These are phyloP conservation scores for Aegilops sharonensis DNA, from an alignment of 176 grass and related monocot genomes.

Conservation along the genomic window DNA sequence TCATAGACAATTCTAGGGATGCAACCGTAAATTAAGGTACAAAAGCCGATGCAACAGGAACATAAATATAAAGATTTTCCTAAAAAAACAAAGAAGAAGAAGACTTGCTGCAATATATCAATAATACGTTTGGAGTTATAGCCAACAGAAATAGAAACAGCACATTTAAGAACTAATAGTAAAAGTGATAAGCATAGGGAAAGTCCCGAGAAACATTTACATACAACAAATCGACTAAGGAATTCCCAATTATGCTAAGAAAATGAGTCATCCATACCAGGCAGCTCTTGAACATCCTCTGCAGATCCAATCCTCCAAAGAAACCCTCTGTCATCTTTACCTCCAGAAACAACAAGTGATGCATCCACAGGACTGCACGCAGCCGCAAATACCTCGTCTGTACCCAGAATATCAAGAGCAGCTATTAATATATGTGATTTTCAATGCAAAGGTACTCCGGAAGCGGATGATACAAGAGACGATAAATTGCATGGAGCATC, in stretches of 20 bases:
- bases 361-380: constrained; percentile 69
- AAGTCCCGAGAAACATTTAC: background rate
- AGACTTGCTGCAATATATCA: background rate
- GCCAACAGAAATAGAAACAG: background rate
- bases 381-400: constrained; percentile 74
- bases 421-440: background rate
- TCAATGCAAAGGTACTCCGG: background rate
- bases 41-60: background rate
- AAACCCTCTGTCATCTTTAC: constrained; percentile 85
- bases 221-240: background rate
- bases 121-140: constrained; percentile 1
- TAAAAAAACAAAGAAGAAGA: background rate
- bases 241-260: background rate
- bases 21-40: background rate
- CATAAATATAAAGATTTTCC: background rate
- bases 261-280: constrained; percentile 22
- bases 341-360: constrained; percentile 77
- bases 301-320: constrained; percentile 79
- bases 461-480: too few species aligned
- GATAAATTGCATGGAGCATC: too few species aligned
- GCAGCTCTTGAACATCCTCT: constrained; percentile 58
- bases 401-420: constrained; percentile 6
- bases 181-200: background rate
- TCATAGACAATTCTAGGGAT: background rate
- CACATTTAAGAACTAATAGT: background rate